These are phyloP conservation scores for Pilatotrama ljubarskyi DNA, from an alignment of 768 basidiomycete genomes.

Conservation along the genomic window DNA sequence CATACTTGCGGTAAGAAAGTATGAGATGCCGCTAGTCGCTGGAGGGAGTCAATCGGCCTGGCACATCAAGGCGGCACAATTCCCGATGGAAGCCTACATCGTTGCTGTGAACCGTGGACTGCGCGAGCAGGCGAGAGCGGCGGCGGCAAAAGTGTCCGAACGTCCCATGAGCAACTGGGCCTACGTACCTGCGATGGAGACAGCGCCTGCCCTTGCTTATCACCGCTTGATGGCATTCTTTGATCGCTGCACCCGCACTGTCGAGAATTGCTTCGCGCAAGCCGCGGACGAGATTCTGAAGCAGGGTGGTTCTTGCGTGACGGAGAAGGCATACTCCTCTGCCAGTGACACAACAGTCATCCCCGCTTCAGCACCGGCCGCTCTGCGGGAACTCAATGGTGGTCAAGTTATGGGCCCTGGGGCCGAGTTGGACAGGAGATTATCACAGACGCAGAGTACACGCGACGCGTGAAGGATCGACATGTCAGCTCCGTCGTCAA, in stretches of 20 bases:
- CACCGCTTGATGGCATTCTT: slow-evolving; percentile 12
- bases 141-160: slow-evolving; percentile 24
- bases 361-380: too few relatives aligned
- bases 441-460: too few relatives aligned
- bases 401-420: too few relatives aligned
- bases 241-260: slow-evolving; percentile 46
- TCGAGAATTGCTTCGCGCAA: not conserved
- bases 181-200: not conserved
- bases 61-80: not conserved
- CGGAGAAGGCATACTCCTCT: too few relatives aligned
- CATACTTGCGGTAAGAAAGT: not conserved
- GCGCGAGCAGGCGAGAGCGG: not conserved
- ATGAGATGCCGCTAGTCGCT: not conserved
- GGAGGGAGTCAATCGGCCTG: not conserved
- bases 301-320: too few relatives aligned
- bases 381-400: too few relatives aligned
- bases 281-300: too few relatives aligned
- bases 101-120: not conserved
- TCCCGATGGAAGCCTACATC: slow-evolving; percentile 6
- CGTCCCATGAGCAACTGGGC: too few relatives aligned
- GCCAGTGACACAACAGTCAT: too few relatives aligned
- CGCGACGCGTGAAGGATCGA: too few relatives aligned
- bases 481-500: too few relatives aligned
- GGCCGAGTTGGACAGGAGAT: too few relatives aligned
- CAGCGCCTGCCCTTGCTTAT: slow-evolving; percentile 4